Evolutionary conservation across 2,329 filamentous ascomycete genomes (phyloP).

Genomic region (Cytospora piceae): DNA sequence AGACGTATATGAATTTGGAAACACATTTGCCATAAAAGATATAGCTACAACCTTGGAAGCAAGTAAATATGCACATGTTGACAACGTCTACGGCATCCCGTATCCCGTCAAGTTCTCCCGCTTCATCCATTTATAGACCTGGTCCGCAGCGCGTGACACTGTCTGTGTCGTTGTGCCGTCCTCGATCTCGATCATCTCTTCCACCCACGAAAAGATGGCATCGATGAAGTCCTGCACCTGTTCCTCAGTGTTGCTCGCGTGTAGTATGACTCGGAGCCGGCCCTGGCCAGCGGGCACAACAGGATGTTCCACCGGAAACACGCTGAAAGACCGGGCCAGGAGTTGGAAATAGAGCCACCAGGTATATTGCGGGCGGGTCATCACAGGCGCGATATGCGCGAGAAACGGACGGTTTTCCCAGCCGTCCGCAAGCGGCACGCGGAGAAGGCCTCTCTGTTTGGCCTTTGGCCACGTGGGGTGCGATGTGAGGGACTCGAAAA

Average conservation of each 20-base stretch:
- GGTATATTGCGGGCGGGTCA: conserved; percentile 16
- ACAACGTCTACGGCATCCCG: background rate
- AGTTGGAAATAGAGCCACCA: conserved; percentile 33
- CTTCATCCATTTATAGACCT: conserved; percentile 31
- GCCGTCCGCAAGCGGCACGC: background rate
- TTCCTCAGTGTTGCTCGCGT: conserved; percentile 43
- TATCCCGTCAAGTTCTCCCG: background rate
- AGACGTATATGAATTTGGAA: too few relatives aligned
- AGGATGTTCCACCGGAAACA: conserved; percentile 41
- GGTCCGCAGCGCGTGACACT: conserved; percentile 31
- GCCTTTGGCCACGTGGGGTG: conserved; percentile 1
- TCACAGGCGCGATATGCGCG: background rate
- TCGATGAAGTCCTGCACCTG: conserved; percentile 39
- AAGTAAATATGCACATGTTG: too few relatives aligned
- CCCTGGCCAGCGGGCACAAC: conserved; percentile 43
- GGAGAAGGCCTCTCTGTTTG: background rate
- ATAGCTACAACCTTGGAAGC: too few relatives aligned
- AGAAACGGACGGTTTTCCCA: background rate
- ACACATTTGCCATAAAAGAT: too few relatives aligned
- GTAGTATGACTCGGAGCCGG: conserved; percentile 43
- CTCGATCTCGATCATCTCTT: conserved; percentile 39
- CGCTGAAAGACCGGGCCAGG: conserved; percentile 25
- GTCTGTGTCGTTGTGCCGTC: conserved; percentile 26
- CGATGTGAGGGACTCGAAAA: background rate
- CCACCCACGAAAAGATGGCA: conserved; percentile 39